Percentiles rank a stretch among this genome's conserved stretches.
Conservation (phyloP, 2,329 filamentous ascomycete genomes). For the Colletotrichum sp. region DNA sequence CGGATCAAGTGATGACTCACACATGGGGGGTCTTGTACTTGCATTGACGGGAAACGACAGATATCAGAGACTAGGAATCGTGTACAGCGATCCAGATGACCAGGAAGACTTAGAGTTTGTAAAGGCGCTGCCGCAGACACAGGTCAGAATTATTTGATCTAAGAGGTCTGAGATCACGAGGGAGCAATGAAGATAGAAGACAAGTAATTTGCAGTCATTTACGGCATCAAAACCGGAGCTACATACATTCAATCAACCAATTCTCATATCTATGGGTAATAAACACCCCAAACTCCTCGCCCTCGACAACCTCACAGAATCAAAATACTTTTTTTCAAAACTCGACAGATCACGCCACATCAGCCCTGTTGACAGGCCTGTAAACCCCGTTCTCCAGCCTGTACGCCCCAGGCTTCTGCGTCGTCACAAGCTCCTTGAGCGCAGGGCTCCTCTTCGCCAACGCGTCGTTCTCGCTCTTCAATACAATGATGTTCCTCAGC, state of each 20-base stretch:
- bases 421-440: constrained; percentile 21
- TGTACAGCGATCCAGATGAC: fast-evolving
- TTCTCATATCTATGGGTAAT: not conserved
- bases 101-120: fast-evolving
- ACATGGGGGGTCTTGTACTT: not conserved
- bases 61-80: not conserved
- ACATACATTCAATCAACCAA: not conserved
- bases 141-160: not conserved
- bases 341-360: constrained; percentile 3
- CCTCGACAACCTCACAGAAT: not conserved
- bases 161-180: fast-evolving
- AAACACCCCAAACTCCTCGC: not conserved
- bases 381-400: constrained; percentile 24
- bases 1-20: too few relatives aligned
- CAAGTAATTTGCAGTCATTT: not conserved
- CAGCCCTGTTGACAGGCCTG: constrained; percentile 20
- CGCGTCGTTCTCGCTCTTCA: constrained; percentile 20
- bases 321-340: not conserved
- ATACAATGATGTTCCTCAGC: constrained; percentile 29
- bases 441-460: constrained; percentile 25
- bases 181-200: not conserved
- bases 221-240: not conserved
- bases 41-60: not conserved
- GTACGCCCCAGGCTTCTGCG: constrained; percentile 22
- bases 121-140: not conserved